Percentiles rank a stretch among this genome's conserved stretches.
These are phyloP conservation scores for Solanum acaule DNA, from an alignment of 257 asterid genomes.

Conservation along the genomic window DNA sequence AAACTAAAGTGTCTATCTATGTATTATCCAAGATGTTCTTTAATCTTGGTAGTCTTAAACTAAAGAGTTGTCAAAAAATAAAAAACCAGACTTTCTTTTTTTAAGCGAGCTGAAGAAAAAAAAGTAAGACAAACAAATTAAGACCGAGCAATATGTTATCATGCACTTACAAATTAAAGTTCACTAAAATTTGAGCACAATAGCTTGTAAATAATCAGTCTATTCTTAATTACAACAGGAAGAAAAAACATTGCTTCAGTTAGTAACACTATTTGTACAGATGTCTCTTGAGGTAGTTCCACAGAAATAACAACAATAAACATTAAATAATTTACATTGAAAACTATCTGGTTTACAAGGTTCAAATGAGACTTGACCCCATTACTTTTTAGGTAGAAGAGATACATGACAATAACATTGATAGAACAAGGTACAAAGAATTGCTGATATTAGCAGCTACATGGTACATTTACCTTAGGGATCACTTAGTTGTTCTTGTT, in stretches of 20 bases:
- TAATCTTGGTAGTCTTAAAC: neutral
- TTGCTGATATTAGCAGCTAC: slow-evolving; percentile 3
- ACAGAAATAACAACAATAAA: neutral
- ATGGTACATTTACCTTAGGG: slow-evolving; percentile 11
- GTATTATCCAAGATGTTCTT: neutral
- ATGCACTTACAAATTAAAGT: neutral
- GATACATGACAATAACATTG: neutral
- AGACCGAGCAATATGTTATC: neutral
- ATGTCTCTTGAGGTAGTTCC: neutral
- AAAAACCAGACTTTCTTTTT: neutral
- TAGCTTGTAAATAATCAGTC: neutral
- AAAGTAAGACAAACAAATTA: neutral
- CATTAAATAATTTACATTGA: neutral
- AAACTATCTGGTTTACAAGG: slow-evolving; percentile 4
- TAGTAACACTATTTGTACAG: neutral
- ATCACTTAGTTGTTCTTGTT: neutral
- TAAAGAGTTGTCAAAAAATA: neutral
- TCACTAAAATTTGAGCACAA: neutral
- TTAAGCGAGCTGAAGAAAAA: neutral
- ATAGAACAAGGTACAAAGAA: slow-evolving; percentile 3
- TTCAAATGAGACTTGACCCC: neutral
- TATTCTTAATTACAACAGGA: neutral
- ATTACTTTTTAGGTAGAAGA: neutral
- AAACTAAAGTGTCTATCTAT: neutral
- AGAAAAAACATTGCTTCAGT: neutral